phyloP scores from a whole-genome alignment of 306 rosid species.

The Vicia faba region DNA sequence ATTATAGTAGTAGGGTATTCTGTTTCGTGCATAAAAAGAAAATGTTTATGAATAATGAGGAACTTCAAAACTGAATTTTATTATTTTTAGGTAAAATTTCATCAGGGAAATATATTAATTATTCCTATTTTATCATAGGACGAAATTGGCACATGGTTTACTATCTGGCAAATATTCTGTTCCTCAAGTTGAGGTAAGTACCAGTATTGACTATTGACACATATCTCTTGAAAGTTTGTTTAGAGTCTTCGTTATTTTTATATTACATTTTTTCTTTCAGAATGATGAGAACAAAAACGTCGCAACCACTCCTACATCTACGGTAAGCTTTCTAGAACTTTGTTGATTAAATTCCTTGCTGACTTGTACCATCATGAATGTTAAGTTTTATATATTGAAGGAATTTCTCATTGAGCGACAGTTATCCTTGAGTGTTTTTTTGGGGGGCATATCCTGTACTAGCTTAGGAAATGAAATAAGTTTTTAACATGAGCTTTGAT shows the following conservation, averaged over 20 bases:
- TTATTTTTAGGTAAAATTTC: background rate
- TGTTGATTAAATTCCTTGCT: conserved; percentile 13
- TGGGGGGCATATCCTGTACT: background rate
- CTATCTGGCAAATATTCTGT: conserved; percentile 83
- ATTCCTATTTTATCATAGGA: conserved; percentile 46
- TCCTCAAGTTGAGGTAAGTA: conserved; percentile 64
- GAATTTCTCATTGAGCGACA: conserved; percentile 1
- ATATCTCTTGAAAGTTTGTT: conserved; percentile 13
- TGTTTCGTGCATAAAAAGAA: conserved; percentile 2
- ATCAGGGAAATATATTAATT: conserved; percentile 18
- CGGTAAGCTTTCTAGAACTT: conserved; percentile 57
- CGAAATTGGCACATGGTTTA: conserved; percentile 81
- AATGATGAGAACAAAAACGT: conserved; percentile 52
- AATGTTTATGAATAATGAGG: conserved; percentile 7
- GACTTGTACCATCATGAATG: background rate
- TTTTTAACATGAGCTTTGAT: conserved; percentile 15
- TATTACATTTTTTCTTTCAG: conserved; percentile 48
- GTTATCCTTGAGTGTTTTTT: background rate
- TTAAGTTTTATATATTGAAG: conserved; percentile 22
- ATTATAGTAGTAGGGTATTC: conserved; percentile 1
- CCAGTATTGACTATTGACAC: background rate
- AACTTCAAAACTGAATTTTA: conserved; percentile 2
- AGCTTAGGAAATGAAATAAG: background rate
- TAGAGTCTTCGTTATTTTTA: conserved; percentile 7
- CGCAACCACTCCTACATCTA: conserved; percentile 50